Evolutionary conservation across 129 eudicot genomes (phyloP).

Genomic region (Helianthus annuus): HanXRQr2.0-SUNRISE NC_035441.2:173196663-173197162

Average conservation of each 20-base stretch:
- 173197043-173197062: conserved; percentile 34
- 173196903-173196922: conserved; percentile 92
- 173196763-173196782: conserved; percentile 72
- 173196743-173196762: conserved; percentile 49
- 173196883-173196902: conserved; percentile 50
- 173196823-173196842: conserved; percentile 4
- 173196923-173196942: conserved; percentile 77
- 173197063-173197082: conserved; percentile 28
- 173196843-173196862: background rate
- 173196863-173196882: conserved; percentile 6
- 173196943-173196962: conserved; percentile 37
- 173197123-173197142: conserved; percentile 49
- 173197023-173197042: conserved; percentile 37
- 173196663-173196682: conserved; percentile 24
- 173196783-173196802: conserved; percentile 62
- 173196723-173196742: conserved; percentile 53
- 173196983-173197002: conserved; percentile 1
- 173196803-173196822: conserved; percentile 40
- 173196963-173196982: conserved; percentile 28
- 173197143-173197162: conserved; percentile 46
- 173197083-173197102: conserved; percentile 27
- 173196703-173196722: conserved; percentile 43
- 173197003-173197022: conserved; percentile 27
- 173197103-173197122: conserved; percentile 34
- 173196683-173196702: conserved; percentile 37